Conservation (phyloP, 257 asterid genomes). For the Cynanchum wilfordii region DNA sequence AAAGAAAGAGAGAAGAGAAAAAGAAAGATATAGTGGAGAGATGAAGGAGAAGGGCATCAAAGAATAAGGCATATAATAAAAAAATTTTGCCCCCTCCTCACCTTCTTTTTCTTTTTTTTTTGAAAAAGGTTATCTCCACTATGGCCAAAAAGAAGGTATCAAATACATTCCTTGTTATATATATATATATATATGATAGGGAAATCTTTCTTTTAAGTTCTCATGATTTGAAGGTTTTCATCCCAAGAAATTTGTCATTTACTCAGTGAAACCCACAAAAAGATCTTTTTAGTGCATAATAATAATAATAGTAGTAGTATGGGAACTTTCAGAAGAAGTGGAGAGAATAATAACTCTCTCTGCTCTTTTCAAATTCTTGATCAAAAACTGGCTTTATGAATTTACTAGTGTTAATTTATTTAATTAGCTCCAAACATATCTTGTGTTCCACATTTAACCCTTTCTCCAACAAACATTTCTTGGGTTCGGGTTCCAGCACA, state of each 20-base stretch:
- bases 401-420: no score
- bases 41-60: conserved; percentile 24
- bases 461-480: no score
- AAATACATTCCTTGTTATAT: conserved; percentile 1
- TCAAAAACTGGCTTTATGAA: no score
- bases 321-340: not conserved
- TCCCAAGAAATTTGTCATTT: conserved; percentile 12
- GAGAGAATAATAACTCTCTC: not conserved
- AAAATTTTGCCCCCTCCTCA: no score
- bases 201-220: not conserved
- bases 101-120: conserved; percentile 1
- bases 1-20: not conserved
- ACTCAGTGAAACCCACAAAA: not conserved
- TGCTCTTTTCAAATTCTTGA: no score
- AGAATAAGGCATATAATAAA: conserved; percentile 24
- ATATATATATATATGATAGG: not conserved
- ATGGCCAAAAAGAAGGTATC: conserved; percentile 17
- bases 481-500: no score
- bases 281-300: conserved; percentile 1
- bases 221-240: conserved; percentile 6
- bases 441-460: not conserved
- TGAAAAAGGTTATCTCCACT: conserved; percentile 23
- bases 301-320: no score
- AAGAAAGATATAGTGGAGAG: conserved; percentile 17
- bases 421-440: not conserved